Base-by-base conservation (phyloP, 331 rosid species). In the Acacia concinna region DNA sequence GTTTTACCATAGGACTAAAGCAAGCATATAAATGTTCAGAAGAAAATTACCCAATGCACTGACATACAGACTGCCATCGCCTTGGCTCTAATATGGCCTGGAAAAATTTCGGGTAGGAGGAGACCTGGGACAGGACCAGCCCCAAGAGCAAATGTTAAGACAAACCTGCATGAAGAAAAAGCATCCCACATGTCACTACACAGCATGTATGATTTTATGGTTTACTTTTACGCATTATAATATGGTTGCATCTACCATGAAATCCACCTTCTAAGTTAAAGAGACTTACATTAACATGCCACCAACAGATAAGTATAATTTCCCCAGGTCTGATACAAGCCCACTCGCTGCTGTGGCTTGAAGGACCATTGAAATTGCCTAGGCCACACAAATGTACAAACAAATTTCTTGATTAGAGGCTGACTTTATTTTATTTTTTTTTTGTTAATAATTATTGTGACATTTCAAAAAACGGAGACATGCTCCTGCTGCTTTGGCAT, bases 61-160 rank as follows among this genome's bases (percentile, higher is more conserved):
- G 99, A 91, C 98, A 95, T 87, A 82, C 99, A 95, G 82, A 93
- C 18, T 10, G 99, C 97, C 99, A 95, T 90, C 62, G 99, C 99
- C 76, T 93, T 95, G 46, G 98, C 98, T 83, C 99, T 90, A 74
- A 95, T 93, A 77, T 90, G 94, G 79, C 90, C 49, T 3, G 99
- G 98, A 74, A 95, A 93, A 51, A 95, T 95, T 87, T 95, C 99
- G 25, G 99, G 92, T 77, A 93, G 87, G 8, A 95, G 99, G 67
- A 95, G 94, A 80, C 97, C 91, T 6, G 99, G 98, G 83, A 95
- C 99, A 64, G 99, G 98, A 80, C 99, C 99, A 76, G 99, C 99
- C 75, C 99, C 99, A 0, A 93, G 91, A 68, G 99, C 93, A 86
- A 95, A 95, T 65, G 95, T 86, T 0, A 95, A 86, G 85, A 95